phyloP scores from a whole-genome alignment of 768 basidiomycete species.

The Macrolepiota albuminosa region DNA sequence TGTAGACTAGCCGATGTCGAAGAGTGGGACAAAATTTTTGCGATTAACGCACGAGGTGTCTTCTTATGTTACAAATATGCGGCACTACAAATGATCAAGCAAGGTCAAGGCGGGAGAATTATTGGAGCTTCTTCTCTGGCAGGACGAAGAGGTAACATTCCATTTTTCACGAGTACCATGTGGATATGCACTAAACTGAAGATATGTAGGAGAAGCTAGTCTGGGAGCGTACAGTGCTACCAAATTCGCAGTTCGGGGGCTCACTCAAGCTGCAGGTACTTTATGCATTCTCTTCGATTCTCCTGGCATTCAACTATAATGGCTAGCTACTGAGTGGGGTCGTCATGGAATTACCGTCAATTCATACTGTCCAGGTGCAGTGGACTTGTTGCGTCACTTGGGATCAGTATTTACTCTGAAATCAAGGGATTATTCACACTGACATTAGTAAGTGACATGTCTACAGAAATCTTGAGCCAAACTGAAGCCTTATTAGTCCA shows the following conservation, averaged over 20 bases:
- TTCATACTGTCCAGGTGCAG: conserved; percentile 22
- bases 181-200: background rate
- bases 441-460: conserved; percentile 9
- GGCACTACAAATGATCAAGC: conserved; percentile 1
- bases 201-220: conserved; percentile 4
- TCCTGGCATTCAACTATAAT: background rate
- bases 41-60: conserved; percentile 24
- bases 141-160: conserved; percentile 25
- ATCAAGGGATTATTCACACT: conserved; percentile 14
- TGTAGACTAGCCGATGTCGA: conserved; percentile 9
- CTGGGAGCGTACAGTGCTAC: conserved; percentile 27
- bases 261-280: background rate
- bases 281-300: background rate
- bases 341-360: conserved; percentile 26
- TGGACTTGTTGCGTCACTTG: background rate
- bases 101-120: background rate
- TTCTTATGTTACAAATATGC: conserved; percentile 1
- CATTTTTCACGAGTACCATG: background rate
- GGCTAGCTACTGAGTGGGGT: conserved; percentile 8
- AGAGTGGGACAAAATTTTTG: conserved; percentile 24
- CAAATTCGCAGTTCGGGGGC: conserved; percentile 29
- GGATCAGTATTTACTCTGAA: background rate
- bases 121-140: conserved; percentile 29
- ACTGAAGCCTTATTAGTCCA: conserved; percentile 1
- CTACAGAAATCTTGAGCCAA: background rate